Evolutionary conservation across 306 rosid genomes (phyloP).

Genomic region (Castanea crenata): DNA sequence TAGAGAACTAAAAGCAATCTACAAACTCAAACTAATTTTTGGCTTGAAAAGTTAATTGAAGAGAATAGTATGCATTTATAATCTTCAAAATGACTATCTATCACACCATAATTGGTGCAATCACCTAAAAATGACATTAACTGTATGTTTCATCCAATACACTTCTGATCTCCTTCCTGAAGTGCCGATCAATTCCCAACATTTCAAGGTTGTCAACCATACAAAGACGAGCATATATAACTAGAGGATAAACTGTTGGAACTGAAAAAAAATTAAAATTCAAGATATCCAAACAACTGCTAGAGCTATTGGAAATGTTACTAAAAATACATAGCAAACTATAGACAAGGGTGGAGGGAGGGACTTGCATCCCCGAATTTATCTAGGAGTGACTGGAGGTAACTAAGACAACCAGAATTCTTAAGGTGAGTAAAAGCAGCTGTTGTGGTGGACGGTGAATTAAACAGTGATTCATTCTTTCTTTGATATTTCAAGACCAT

Average conservation of each 20-base stretch:
- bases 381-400: constrained; percentile 49
- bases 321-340: background rate
- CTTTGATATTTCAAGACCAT: constrained; percentile 70
- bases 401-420: constrained; percentile 63
- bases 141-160: constrained; percentile 76
- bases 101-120: constrained; percentile 9
- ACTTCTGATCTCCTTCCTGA: constrained; percentile 58
- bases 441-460: constrained; percentile 85
- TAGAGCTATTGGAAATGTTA: background rate
- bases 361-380: constrained; percentile 71
- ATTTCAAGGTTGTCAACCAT: constrained; percentile 75
- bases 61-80: background rate
- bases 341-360: constrained; percentile 4
- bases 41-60: background rate
- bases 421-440: constrained; percentile 55
- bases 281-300: constrained; percentile 9
- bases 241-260: constrained; percentile 75
- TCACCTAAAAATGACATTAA: constrained; percentile 32
- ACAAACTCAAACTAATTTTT: background rate
- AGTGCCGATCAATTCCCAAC: constrained; percentile 69
- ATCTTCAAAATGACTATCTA: background rate
- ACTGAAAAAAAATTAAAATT: constrained; percentile 35
- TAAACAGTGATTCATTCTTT: constrained; percentile 75
- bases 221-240: constrained; percentile 57
- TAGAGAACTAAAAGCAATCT: background rate